These are phyloP conservation scores for Sporothrix brasiliensis DNA, from an alignment of 2,329 filamentous ascomycete species.

Conservation along the genomic window DNA sequence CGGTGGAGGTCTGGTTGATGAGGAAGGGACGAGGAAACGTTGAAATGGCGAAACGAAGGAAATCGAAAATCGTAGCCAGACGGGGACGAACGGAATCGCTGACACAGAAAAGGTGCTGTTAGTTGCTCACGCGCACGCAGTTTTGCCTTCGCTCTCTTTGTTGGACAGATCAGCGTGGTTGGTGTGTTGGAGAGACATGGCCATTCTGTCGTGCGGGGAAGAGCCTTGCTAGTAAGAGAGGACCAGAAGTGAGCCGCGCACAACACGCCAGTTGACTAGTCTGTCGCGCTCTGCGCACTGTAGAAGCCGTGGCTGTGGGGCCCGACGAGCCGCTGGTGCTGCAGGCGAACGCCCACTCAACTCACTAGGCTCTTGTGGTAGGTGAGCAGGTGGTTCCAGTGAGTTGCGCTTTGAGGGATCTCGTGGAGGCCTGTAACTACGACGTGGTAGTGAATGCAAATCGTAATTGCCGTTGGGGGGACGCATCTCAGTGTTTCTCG, in stretches of 20 bases:
- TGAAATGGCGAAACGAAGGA: background rate
- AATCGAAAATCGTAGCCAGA: background rate
- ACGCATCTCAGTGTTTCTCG: background rate
- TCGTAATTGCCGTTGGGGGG: background rate
- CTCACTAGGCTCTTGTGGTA: too few relatives aligned
- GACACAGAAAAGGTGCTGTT: background rate
- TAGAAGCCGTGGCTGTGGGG: constrained; percentile 22
- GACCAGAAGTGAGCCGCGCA: background rate
- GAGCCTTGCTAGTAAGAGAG: background rate
- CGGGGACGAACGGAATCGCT: constrained; percentile 20
- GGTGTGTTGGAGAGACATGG: background rate
- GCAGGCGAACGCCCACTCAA: background rate
- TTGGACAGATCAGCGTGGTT: constrained; percentile 15
- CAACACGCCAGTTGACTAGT: background rate
- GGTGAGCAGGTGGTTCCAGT: too few relatives aligned
- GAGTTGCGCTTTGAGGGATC: too few relatives aligned
- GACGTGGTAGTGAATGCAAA: background rate
- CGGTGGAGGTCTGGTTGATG: constrained; percentile 11
- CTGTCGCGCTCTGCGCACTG: background rate
- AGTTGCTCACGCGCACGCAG: constrained; percentile 23
- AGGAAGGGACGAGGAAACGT: background rate
- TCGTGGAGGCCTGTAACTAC: too few relatives aligned
- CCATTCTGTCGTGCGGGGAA: constrained; percentile 17
- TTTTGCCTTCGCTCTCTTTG: constrained; percentile 22
- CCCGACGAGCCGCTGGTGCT: constrained; percentile 12